Conservation (phyloP, 805 yeast genomes). For the Zygosaccharomyces rouxii region DNA sequence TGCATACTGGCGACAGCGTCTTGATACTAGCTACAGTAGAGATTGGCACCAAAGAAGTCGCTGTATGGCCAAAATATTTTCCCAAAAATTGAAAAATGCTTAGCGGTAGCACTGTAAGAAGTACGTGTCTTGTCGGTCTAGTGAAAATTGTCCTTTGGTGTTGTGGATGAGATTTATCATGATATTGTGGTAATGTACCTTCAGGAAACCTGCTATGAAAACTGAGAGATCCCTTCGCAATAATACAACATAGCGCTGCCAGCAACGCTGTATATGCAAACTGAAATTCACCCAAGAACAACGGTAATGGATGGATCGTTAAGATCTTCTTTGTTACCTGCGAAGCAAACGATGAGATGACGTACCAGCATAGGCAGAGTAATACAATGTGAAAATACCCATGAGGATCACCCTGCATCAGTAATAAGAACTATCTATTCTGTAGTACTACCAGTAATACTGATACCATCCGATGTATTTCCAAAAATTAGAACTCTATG, state of each 20-base stretch:
- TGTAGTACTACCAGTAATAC: not conserved
- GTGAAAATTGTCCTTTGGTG: constrained; percentile 17
- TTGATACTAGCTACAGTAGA: constrained; percentile 70
- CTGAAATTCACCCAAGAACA: constrained; percentile 62
- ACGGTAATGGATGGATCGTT: constrained; percentile 52
- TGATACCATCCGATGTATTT: not conserved
- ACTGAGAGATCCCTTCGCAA: constrained; percentile 34
- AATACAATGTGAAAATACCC: constrained; percentile 31
- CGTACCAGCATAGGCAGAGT: constrained; percentile 56
- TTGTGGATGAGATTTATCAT: constrained; percentile 22
- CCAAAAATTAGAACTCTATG: not conserved
- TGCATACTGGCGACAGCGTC: constrained; percentile 59
- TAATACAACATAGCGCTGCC: constrained; percentile 38
- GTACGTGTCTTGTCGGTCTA: constrained; percentile 38
- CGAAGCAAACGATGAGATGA: constrained; percentile 57
- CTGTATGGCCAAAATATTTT: constrained; percentile 56
- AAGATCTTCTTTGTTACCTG: constrained; percentile 58
- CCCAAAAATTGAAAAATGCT: constrained; percentile 65
- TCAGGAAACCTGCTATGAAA: constrained; percentile 43
- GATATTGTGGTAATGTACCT: constrained; percentile 49
- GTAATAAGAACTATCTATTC: not conserved
- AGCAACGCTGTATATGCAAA: constrained; percentile 48
- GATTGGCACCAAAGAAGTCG: constrained; percentile 60
- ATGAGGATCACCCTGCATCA: not conserved
- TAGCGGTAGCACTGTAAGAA: constrained; percentile 54